A percentile compares a stretch with the other conserved stretches of the same genome.
phyloP scores from a whole-genome alignment of 1,284 basidiomycete genomes.

The Xerocomus nothofagi region DNA sequence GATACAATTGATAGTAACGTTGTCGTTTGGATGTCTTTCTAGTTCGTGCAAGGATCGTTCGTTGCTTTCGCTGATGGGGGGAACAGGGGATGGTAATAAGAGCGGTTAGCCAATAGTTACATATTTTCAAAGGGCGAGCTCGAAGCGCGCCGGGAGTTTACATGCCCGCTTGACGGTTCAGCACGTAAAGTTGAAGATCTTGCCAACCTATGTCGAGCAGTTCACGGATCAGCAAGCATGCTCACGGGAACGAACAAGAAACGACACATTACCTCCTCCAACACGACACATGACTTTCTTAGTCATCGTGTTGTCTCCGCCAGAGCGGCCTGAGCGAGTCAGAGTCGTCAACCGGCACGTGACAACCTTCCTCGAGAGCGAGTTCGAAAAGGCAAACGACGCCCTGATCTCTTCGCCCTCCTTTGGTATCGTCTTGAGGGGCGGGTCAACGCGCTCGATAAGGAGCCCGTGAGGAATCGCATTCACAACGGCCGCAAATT shows the following conservation, averaged over 20 bases:
- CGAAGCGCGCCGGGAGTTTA: slow-evolving; percentile 21
- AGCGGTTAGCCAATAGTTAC: neutral
- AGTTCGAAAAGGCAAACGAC: slow-evolving; percentile 77
- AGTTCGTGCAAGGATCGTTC: slow-evolving; percentile 28
- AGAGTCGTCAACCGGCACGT: slow-evolving; percentile 80
- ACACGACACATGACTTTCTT: slow-evolving; percentile 88
- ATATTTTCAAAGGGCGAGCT: slow-evolving; percentile 1
- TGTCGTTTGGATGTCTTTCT: slow-evolving; percentile 28
- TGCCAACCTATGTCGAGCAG: slow-evolving; percentile 69
- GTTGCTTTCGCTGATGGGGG: slow-evolving; percentile 10
- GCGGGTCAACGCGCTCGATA: slow-evolving; percentile 79
- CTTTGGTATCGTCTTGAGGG: slow-evolving; percentile 60
- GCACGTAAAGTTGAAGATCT: slow-evolving; percentile 77
- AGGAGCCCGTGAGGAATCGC: slow-evolving; percentile 71
- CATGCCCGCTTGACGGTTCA: slow-evolving; percentile 66
- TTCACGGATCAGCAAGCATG: slow-evolving; percentile 3
- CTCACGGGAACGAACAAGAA: slow-evolving; percentile 9
- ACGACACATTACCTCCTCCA: slow-evolving; percentile 63
- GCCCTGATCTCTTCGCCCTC: slow-evolving; percentile 80
- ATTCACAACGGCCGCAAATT: slow-evolving; percentile 77
- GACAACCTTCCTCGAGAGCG: slow-evolving; percentile 69
- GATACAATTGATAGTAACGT: slow-evolving; percentile 31
- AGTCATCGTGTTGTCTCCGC: slow-evolving; percentile 46
- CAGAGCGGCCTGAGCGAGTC: slow-evolving; percentile 54
- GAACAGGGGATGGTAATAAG: slow-evolving; percentile 7